Base-by-base conservation (phyloP, 1,139 yeast species). In the Protomyces inundatus region DNA sequence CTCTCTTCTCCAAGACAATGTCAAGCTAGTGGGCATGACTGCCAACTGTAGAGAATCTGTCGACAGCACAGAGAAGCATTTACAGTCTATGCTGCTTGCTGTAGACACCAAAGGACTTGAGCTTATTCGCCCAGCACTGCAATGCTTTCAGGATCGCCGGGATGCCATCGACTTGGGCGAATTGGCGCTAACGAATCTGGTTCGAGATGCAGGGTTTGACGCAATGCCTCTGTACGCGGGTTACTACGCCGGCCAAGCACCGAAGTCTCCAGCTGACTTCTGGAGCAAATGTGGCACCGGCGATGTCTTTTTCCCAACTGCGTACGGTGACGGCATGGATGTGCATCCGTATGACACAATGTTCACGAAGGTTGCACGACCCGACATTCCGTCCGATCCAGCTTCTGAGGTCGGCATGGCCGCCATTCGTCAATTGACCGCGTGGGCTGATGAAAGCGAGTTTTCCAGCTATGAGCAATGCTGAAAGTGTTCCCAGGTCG, bases 131-230 rank as follows among this genome's bases (percentile, higher is more conserved):
- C 62, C 62, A 12, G 12, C 53, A 14, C 52, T 58, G 40, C 42
- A 42, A n/a, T 58, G 62, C 16, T 48, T 34, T 6, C n/a, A 16
- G 4, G 39, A 52, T 30, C n/a, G 34, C 16, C 37, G 32, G n/a
- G 53, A 52, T 33, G 62, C 62, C 4, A 33, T 58, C 52, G n/a
- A 10, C 16, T 5, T n/a, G 7, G 62, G 62, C 6, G 62, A 58
- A 35, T 12, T 40, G n/a, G 37, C 51, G 9, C n/a, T 58, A 7
- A 52, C 62, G 14, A 33, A 30, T 16, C 42, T 23, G 6, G 46
- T 58, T 12, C 52, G 62, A 9, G 62, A 58, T 5, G 62, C 62
- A 14, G 62, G 62, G 3, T 58, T 34, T 40, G 62, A 52, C 52
- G 62, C 56, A 37, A 50, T 40, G 39, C 61, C 61, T 6, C 32